Conservation (phyloP, 805 yeast species). For the Groenewaldozyma tartarivorans region DNA sequence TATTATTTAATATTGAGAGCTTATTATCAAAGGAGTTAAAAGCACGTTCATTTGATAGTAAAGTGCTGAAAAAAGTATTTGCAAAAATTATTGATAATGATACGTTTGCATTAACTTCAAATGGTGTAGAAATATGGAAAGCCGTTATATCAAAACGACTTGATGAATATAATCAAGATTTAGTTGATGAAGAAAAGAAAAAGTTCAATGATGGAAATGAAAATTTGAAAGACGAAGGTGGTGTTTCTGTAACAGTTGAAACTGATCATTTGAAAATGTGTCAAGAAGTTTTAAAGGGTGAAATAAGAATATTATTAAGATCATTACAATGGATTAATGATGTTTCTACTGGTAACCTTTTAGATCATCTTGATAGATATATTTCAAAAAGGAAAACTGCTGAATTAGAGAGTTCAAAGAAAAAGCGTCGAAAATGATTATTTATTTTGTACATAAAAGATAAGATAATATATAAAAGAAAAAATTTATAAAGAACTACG, state of each 20-base stretch:
- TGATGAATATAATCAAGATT: conserved; percentile 14
- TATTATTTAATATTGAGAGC: conserved; percentile 7
- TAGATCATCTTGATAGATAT: too few relatives aligned
- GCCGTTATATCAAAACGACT: conserved; percentile 12
- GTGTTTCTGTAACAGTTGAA: conserved; percentile 4
- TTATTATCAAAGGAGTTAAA: neutral
- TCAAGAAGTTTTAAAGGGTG: conserved; percentile 21
- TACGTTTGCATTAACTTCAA: conserved; percentile 6
- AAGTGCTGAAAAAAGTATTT: conserved; percentile 7
- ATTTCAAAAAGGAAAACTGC: too few relatives aligned
- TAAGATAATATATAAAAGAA: too few relatives aligned
- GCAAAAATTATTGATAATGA: conserved; percentile 10
- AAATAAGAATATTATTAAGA: conserved; percentile 18
- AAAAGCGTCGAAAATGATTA: too few relatives aligned
- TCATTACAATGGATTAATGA: conserved; percentile 17
- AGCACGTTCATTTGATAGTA: neutral
- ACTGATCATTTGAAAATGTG: conserved; percentile 16
- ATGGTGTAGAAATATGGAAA: conserved; percentile 10
- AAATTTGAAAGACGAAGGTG: conserved; percentile 1
- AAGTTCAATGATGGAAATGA: neutral
- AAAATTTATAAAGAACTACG: too few relatives aligned
- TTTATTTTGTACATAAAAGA: too few relatives aligned
- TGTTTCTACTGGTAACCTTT: neutral
- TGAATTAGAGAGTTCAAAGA: too few relatives aligned
- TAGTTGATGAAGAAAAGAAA: neutral